These are phyloP conservation scores for Fusarium marasasianum DNA, from an alignment of 2,329 filamentous ascomycete genomes.

Conservation along the genomic window DNA sequence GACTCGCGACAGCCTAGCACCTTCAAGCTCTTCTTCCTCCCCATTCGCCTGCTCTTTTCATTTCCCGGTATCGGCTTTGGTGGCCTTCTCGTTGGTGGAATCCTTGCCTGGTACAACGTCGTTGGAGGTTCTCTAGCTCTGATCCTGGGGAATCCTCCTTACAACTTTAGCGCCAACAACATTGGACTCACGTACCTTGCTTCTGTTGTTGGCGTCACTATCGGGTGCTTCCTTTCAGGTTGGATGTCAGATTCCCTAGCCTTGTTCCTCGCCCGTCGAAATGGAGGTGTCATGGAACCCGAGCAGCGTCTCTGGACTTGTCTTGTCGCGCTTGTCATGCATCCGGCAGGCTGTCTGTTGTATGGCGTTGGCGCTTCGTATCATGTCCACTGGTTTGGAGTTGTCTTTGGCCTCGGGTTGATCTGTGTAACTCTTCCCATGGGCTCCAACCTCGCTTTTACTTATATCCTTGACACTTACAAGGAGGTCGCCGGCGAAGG, in stretches of 20 bases:
- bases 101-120: slow-evolving; percentile 28
- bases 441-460: slow-evolving; percentile 7
- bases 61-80: slow-evolving; percentile 38
- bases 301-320: slow-evolving; percentile 41
- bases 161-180: not conserved
- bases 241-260: slow-evolving; percentile 35
- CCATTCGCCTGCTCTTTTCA: slow-evolving; percentile 11
- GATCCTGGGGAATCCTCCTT: not conserved
- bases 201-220: not conserved
- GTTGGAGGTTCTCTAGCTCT: not conserved
- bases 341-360: slow-evolving; percentile 38
- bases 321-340: slow-evolving; percentile 29
- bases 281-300: slow-evolving; percentile 39
- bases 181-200: slow-evolving; percentile 1
- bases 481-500: slow-evolving; percentile 2
- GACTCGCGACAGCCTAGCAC: slow-evolving; percentile 31
- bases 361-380: slow-evolving; percentile 30
- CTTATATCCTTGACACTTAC: not conserved
- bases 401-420: slow-evolving; percentile 21
- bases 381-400: slow-evolving; percentile 38
- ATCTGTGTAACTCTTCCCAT: not conserved
- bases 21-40: slow-evolving; percentile 32
- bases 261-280: slow-evolving; percentile 32
- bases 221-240: slow-evolving; percentile 20
- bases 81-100: slow-evolving; percentile 37